Evolutionary conservation across 257 asterid genomes (phyloP), one percentile per base, ranked within the genome.

Genomic region (Solanum corneliomulleri): DNA sequence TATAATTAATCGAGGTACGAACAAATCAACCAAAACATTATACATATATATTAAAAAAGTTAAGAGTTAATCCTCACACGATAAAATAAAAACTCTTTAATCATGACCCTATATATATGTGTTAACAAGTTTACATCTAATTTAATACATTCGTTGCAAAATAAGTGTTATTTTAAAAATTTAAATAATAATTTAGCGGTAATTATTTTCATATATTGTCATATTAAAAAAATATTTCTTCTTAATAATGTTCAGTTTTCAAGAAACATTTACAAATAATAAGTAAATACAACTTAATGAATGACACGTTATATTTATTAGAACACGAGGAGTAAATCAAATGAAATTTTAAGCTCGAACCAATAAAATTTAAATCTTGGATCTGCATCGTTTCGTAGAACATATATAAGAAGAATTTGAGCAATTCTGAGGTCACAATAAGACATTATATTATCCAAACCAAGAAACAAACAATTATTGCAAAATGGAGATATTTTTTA

Each of bases 341-440:
- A 71, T 33, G n/a, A 20, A 16, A 18, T 71, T 18, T 1, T 33
- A 1, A 71, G 11, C 78, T 33, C 15, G 4, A 33, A 33, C 12
- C 12, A 12, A 69, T 69, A 33, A 71, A 71, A 13, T 71, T 71
- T 9, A 71, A 70, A 70, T 70, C 44, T 16, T 70, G 44, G 8
- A 31, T 70, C 14, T 0, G 15, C 0, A 3, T 31, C 21, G 3
- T 0, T 6, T 4, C 20, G 3, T 1, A 1, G 7, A 15, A 44
- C 64, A 47, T 80, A 47, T 47, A 78, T 16, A 44, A 77, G 39
- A 14, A 45, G 62, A 44, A 25, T 77, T 44, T 8, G n/a, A 45
- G 66, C 64, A 78, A 77, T n/a, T 81, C 20, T 27, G 44, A 27
- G 45, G 21, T 81, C 44, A 27, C 41, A 81, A 47, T 29, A 5